Conservation (phyloP, 2,329 filamentous ascomycete genomes). For the Trichophyton equinum region DNA sequence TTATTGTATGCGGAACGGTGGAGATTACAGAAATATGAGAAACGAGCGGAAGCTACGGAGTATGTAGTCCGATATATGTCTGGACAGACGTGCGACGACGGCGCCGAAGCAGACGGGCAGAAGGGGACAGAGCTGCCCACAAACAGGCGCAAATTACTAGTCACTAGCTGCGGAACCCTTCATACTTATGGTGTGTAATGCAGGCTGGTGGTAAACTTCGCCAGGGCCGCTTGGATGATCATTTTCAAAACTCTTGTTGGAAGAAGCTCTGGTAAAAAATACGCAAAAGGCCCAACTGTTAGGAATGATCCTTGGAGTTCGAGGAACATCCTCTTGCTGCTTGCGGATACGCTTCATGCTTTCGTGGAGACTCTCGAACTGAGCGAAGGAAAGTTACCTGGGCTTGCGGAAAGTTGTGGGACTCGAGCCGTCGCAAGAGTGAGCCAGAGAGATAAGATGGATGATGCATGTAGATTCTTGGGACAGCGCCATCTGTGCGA, state of each 20-base stretch:
- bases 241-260: not conserved
- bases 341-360: no score
- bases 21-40: not conserved
- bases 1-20: not conserved
- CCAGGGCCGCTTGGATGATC: not conserved
- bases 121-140: not conserved
- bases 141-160: not conserved
- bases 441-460: no score
- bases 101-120: not conserved
- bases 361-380: no score
- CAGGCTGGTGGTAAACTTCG: not conserved
- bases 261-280: not conserved
- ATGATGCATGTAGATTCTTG: no score
- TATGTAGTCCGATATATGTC: not conserved
- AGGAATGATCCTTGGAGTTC: not conserved
- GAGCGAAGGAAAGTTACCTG: no score
- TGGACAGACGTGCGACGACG: not conserved
- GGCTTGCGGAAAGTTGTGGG: no score
- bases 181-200: not conserved
- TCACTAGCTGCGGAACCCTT: not conserved
- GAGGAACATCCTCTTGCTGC: no score
- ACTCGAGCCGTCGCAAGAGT: no score
- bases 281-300: not conserved
- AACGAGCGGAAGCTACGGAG: not conserved
- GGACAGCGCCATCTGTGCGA: no score